Evolutionary conservation across 2,329 filamentous ascomycete genomes (phyloP), one percentile per base, ranked within the genome.

Genomic region (Sarocladium strictum): DNA sequence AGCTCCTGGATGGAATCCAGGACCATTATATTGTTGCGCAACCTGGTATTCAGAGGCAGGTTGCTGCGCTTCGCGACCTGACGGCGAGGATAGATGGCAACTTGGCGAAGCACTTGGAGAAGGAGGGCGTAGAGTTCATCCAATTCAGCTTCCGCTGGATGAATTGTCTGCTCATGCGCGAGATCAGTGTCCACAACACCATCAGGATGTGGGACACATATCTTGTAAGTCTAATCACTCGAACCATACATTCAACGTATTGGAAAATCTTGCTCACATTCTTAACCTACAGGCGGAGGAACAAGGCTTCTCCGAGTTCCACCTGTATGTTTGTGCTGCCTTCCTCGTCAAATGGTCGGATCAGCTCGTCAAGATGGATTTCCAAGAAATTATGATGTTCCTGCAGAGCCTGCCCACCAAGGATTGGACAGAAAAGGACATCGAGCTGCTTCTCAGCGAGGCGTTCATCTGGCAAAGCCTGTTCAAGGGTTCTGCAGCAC

Each of bases 151-250:
- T 99, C 69, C 82, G 94, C 55, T 99, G 94, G 94, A 99, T 99
- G 94, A 99, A 99, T 65, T 99, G 94, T 69, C 81, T 99, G 53
- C 77, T 99, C 60, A 99, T 99, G 94, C 83, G 94, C 59, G 94
- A 99, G 73, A 89, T 99, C 60, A 96, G 89, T 67, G 93, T 99
- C 55, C 89, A 86, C 69, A 97, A 97, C 68, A 97, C 91, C 0
- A 96, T 99, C 59, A 81, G 94, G 62, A 99, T 99, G 94, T 99
- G 94, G 94, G 94, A 99, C 71, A 99, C 94, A 24, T 99, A 99
- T 73, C 82, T 99, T 75, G 93, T 97, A 76, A 67, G 84, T 5
- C 14, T 27, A 12, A 40, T 55, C 14, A 5, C 15, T 29, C 38
- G 27, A 24, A 29, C 29, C 15, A n/a, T n/a, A n/a, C n/a, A n/a